A percentile compares a stretch with the other conserved stretches of the same genome.
phyloP scores from a whole-genome alignment of 495 filamentous ascomycete genomes.

The Gamarada debralockiae region DNA sequence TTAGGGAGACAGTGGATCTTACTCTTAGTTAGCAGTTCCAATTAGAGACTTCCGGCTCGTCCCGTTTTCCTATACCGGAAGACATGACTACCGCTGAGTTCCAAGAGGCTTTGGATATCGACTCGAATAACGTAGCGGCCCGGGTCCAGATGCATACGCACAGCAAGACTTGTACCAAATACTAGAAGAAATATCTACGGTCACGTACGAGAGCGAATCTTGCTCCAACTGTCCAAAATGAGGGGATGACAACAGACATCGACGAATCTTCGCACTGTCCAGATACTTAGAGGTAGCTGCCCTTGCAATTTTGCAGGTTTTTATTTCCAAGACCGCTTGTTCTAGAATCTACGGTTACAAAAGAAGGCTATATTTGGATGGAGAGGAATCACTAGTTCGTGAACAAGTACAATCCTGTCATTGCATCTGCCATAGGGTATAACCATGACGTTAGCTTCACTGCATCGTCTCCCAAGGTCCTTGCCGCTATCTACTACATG shows the following conservation, averaged over 20 bases:
- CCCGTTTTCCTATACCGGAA: constrained; percentile 6
- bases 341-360: constrained; percentile 7
- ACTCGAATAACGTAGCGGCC: constrained; percentile 13
- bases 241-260: constrained; percentile 5
- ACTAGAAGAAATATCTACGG: constrained; percentile 1
- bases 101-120: constrained; percentile 8
- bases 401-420: constrained; percentile 12
- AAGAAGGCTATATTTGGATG: constrained; percentile 8
- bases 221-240: constrained; percentile 2
- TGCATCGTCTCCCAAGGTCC: constrained; percentile 10
- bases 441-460: constrained; percentile 16
- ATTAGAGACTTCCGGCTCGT: background rate
- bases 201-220: background rate
- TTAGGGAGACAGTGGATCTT: constrained; percentile 11
- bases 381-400: constrained; percentile 14
- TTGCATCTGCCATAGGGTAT: constrained; percentile 5
- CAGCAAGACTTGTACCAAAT: constrained; percentile 12
- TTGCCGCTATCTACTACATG: constrained; percentile 14
- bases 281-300: background rate
- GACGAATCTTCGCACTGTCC: background rate
- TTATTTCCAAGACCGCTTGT: constrained; percentile 13
- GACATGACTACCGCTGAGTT: constrained; percentile 8
- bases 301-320: constrained; percentile 6
- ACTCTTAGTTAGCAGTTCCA: constrained; percentile 10
- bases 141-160: constrained; percentile 13